phyloP scores from a whole-genome alignment of 1,284 basidiomycete genomes.

The Ganoderma lingzhi region DNA sequence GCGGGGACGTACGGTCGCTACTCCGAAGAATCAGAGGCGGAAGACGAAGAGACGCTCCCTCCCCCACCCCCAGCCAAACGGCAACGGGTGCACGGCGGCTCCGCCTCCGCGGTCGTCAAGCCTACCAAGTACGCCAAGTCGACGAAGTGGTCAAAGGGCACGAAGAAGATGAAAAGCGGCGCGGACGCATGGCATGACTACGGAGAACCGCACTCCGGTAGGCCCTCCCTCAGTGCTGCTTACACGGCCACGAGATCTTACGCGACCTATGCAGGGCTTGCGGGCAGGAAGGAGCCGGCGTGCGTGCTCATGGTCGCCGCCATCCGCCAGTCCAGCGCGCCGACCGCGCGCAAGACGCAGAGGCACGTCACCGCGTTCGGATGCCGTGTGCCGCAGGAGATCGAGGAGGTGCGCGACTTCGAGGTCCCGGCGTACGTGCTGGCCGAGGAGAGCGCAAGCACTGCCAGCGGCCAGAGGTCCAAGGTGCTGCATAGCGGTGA shows the following conservation, averaged over 20 bases:
- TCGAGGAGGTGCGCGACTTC: slow-evolving; percentile 57
- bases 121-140: neutral
- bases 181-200: neutral
- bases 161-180: slow-evolving; percentile 14
- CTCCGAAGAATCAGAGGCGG: slow-evolving; percentile 12
- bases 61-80: slow-evolving; percentile 33
- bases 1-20: slow-evolving; percentile 21
- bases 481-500: slow-evolving; percentile 14
- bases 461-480: slow-evolving; percentile 15
- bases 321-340: slow-evolving; percentile 52
- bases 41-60: slow-evolving; percentile 27
- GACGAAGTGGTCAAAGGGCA: slow-evolving; percentile 13
- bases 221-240: slow-evolving; percentile 9
- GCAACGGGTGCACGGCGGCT: slow-evolving; percentile 25
- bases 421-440: slow-evolving; percentile 55
- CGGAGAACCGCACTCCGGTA: slow-evolving; percentile 26
- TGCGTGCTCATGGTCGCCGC: slow-evolving; percentile 59
- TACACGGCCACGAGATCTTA: slow-evolving; percentile 21
- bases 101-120: slow-evolving; percentile 3
- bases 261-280: slow-evolving; percentile 31
- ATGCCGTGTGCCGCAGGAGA: slow-evolving; percentile 52
- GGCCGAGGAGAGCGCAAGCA: slow-evolving; percentile 22
- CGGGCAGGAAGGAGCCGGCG: slow-evolving; percentile 35
- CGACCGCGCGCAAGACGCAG: slow-evolving; percentile 56
- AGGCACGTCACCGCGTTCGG: slow-evolving; percentile 66